Evolutionary conservation across 139 green algal species (phyloP).

Genomic region (Chlamydomonas incerta): DNA sequence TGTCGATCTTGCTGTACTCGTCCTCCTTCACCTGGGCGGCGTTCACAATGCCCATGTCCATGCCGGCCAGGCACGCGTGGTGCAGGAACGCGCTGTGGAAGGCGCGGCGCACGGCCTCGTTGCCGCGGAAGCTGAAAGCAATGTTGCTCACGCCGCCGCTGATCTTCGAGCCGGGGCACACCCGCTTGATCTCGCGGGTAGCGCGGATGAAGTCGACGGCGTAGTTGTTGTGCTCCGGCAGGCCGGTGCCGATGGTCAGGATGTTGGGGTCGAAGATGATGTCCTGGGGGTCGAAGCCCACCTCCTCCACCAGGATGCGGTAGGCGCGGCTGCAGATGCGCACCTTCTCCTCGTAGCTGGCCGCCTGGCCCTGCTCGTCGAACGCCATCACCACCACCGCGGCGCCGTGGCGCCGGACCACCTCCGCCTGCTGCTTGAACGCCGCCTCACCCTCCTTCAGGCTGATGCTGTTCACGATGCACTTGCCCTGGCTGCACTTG

Average conservation of each 20-base stretch:
- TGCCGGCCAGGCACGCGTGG: conserved; percentile 94
- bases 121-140: conserved; percentile 98
- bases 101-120: conserved; percentile 92
- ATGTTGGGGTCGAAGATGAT: conserved; percentile 99
- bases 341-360: conserved; percentile 83
- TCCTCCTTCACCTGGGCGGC: conserved; percentile 93
- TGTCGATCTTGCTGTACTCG: conserved; percentile 97
- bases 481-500: conserved; percentile 96
- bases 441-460: conserved; percentile 97
- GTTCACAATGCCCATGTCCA: conserved; percentile 99
- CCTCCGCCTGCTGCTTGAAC: conserved; percentile 87
- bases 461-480: conserved; percentile 98
- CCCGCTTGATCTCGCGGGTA: conserved; percentile 92
- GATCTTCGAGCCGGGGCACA: conserved; percentile 96
- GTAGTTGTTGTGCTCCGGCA: conserved; percentile 99
- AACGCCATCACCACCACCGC: conserved; percentile 99
- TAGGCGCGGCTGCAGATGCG: conserved; percentile 96
- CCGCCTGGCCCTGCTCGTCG: conserved; percentile 93
- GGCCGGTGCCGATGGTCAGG: conserved; percentile 95
- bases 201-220: conserved; percentile 98
- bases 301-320: conserved; percentile 94
- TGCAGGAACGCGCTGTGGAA: conserved; percentile 97
- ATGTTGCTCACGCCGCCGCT: conserved; percentile 98
- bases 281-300: conserved; percentile 95
- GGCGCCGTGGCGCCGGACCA: conserved; percentile 91